Percentiles rank a stretch among this genome's conserved stretches.
Conservation (phyloP, 2,329 filamentous ascomycete species). For the Talaromyces sp. region DNA sequence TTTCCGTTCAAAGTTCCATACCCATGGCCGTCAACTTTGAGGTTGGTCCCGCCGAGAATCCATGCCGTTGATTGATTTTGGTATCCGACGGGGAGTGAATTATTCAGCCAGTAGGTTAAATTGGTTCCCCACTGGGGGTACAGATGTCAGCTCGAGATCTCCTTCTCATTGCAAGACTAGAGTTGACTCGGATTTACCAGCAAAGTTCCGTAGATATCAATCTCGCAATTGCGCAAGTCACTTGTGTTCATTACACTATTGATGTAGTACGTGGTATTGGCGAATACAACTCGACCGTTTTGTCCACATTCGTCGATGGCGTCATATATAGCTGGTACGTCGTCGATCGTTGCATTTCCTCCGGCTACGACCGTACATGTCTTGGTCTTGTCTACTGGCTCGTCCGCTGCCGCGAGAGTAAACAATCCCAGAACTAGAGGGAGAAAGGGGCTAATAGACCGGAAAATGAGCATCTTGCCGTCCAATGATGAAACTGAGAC, state of each 20-base stretch:
- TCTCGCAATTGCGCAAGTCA: not conserved
- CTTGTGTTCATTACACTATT: not conserved
- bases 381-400: not conserved
- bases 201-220: not conserved
- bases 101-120: not conserved
- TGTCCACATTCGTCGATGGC: not conserved
- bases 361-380: not conserved
- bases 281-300: not conserved
- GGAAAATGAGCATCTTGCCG: not conserved
- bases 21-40: not conserved
- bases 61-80: not conserved
- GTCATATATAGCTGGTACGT: not conserved
- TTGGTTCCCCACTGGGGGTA: not conserved
- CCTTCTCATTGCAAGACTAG: no score
- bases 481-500: not conserved
- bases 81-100: not conserved
- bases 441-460: not conserved
- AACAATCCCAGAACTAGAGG: not conserved
- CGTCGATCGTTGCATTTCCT: not conserved
- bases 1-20: not conserved
- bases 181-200: no score
- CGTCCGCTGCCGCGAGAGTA: not conserved
- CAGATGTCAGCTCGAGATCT: no score
- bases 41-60: not conserved
- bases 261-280: not conserved